These are phyloP conservation scores for Cnidoscolus chayamansa DNA, from an alignment of 441 rosid genomes.

Conservation along the genomic window DNA sequence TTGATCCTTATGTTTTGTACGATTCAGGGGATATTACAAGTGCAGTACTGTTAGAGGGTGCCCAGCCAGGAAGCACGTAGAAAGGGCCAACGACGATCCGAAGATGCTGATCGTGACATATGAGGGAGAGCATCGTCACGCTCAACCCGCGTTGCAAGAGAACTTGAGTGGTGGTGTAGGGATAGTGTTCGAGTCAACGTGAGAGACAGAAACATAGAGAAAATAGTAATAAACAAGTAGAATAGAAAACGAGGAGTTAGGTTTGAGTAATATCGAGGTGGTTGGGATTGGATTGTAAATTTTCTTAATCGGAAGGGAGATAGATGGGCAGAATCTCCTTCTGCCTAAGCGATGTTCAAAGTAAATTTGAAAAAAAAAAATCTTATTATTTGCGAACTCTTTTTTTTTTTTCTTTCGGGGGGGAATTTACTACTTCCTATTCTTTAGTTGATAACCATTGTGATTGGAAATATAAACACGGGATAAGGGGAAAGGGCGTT, in stretches of 20 bases:
- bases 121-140: constrained; percentile 87
- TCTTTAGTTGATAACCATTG: no score
- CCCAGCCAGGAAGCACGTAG: constrained; percentile 93
- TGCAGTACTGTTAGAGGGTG: constrained; percentile 79
- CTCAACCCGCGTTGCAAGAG: constrained; percentile 50
- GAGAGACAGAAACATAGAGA: not conserved
- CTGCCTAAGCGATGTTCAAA: constrained; percentile 9
- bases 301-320: constrained; percentile 20
- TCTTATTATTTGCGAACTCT: not conserved
- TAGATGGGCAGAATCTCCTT: constrained; percentile 1
- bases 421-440: not conserved
- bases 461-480: no score
- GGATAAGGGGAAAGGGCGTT: no score
- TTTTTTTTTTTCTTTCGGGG: not conserved
- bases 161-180: constrained; percentile 40
- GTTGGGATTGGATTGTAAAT: constrained; percentile 29
- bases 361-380: constrained; percentile 5
- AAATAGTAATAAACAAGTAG: not conserved
- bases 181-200: constrained; percentile 50
- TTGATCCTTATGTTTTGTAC: not conserved
- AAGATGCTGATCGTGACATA: constrained; percentile 78
- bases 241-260: not conserved
- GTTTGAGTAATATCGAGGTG: constrained; percentile 11
- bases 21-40: constrained; percentile 81
- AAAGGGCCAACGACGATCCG: constrained; percentile 75